phyloP scores from a whole-genome alignment of 2,329 filamentous ascomycete species.

The Scytalidium sp. region DNA sequence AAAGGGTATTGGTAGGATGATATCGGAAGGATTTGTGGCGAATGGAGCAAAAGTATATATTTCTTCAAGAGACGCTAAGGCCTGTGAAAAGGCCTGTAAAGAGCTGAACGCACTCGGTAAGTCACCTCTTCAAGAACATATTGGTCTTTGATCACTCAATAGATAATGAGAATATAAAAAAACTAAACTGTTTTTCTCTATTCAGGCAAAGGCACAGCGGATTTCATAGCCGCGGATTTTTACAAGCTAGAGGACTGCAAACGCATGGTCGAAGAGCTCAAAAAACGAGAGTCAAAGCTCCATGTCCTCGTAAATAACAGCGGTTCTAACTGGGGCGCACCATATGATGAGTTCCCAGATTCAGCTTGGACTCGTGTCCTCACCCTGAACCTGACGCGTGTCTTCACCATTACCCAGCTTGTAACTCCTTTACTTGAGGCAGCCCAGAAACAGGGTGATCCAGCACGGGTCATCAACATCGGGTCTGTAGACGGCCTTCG shows the following conservation, averaged over 20 bases:
- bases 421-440: conserved; percentile 61
- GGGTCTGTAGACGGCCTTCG: conserved; percentile 61
- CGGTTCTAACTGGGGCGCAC: conserved; percentile 62
- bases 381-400: conserved; percentile 58
- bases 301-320: conserved; percentile 66
- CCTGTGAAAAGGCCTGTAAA: conserved; percentile 56
- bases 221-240: conserved; percentile 60
- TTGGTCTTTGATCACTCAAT: too few species aligned
- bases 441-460: conserved; percentile 37
- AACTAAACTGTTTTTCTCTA: background rate
- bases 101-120: conserved; percentile 52
- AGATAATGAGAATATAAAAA: background rate
- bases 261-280: conserved; percentile 55
- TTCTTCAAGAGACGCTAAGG: conserved; percentile 60
- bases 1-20: conserved; percentile 67
- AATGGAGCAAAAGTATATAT: conserved; percentile 70
- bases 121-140: too few species aligned
- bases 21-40: conserved; percentile 60
- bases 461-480: conserved; percentile 61
- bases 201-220: conserved; percentile 47
- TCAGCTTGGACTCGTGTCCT: conserved; percentile 56
- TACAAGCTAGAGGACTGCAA: conserved; percentile 58
- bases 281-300: conserved; percentile 47
- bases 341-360: conserved; percentile 58
- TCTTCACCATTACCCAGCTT: conserved; percentile 62